A percentile compares a stretch with the other conserved stretches of the same genome.
Conservation (phyloP, 1,284 basidiomycete species). For the Ustilago tritici region DNA sequence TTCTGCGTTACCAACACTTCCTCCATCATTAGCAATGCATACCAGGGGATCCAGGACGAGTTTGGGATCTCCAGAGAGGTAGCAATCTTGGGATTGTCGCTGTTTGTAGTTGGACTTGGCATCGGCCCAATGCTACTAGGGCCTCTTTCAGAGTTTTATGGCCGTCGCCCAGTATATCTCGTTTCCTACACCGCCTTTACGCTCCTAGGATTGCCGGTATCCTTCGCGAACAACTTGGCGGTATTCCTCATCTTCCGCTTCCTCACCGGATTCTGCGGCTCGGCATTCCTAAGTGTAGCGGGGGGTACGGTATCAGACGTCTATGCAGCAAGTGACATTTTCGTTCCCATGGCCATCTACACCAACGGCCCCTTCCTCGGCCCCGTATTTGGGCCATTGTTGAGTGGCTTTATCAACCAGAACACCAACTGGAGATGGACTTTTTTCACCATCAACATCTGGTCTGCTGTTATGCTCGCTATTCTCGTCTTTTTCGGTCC, state of each 20-base stretch:
- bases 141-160: slow-evolving; percentile 75
- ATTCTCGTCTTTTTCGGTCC: slow-evolving; percentile 64
- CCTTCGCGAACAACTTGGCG: slow-evolving; percentile 65
- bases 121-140: slow-evolving; percentile 71
- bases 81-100: slow-evolving; percentile 79
- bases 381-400: slow-evolving; percentile 54
- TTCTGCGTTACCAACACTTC: slow-evolving; percentile 58
- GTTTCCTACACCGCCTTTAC: slow-evolving; percentile 54
- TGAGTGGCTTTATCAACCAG: slow-evolving; percentile 63
- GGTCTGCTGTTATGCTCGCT: slow-evolving; percentile 59
- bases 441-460: slow-evolving; percentile 64
- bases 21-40: slow-evolving; percentile 58
- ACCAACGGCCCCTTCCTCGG: slow-evolving; percentile 67
- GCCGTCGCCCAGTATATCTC: slow-evolving; percentile 67
- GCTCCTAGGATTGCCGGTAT: slow-evolving; percentile 51
- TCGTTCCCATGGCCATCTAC: slow-evolving; percentile 68
- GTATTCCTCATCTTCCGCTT: slow-evolving; percentile 66
- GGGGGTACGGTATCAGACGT: slow-evolving; percentile 59
- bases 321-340: slow-evolving; percentile 62
- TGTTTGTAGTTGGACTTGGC: slow-evolving; percentile 75
- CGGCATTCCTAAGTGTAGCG: slow-evolving; percentile 62
- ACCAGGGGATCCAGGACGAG: slow-evolving; percentile 71
- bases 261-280: slow-evolving; percentile 66
- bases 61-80: slow-evolving; percentile 77
- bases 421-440: slow-evolving; percentile 68